Conservation (phyloP, 495 filamentous ascomycete genomes). For the Penicillium goetzii region DNA sequence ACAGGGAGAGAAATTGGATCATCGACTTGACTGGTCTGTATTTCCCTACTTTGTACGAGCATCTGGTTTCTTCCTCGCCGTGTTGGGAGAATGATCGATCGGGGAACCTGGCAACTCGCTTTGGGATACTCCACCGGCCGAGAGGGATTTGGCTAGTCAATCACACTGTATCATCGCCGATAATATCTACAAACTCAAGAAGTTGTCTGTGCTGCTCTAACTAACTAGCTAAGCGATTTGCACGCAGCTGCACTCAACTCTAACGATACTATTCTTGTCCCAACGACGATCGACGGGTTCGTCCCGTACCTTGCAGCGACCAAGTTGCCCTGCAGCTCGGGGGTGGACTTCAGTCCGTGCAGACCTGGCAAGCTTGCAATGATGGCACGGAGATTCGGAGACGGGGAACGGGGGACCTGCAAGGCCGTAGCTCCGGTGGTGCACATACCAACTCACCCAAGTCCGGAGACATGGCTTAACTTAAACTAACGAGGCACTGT, state of each 20-base stretch:
- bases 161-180: neutral
- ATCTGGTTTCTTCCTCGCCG: neutral
- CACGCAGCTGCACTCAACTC: neutral
- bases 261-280: slow-evolving; percentile 1
- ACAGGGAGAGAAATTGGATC: neutral
- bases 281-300: slow-evolving; percentile 34
- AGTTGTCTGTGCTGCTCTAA: neutral
- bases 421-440: slow-evolving; percentile 6
- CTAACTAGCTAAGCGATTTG: neutral
- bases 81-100: neutral
- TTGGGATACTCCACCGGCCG: neutral
- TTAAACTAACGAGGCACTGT: neutral
- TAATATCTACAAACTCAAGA: neutral
- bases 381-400: neutral
- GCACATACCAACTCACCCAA: neutral
- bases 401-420: neutral
- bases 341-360: slow-evolving; percentile 26
- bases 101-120: neutral
- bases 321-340: slow-evolving; percentile 32
- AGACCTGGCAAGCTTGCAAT: slow-evolving; percentile 12
- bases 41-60: neutral
- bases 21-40: neutral
- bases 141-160: neutral
- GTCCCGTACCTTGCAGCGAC: slow-evolving; percentile 39
- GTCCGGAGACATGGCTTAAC: neutral